Percentiles rank a stretch among this genome's conserved stretches.
These are phyloP conservation scores for Daedaleopsis nitida DNA, from an alignment of 768 basidiomycete genomes.

Conservation along the genomic window DNA sequence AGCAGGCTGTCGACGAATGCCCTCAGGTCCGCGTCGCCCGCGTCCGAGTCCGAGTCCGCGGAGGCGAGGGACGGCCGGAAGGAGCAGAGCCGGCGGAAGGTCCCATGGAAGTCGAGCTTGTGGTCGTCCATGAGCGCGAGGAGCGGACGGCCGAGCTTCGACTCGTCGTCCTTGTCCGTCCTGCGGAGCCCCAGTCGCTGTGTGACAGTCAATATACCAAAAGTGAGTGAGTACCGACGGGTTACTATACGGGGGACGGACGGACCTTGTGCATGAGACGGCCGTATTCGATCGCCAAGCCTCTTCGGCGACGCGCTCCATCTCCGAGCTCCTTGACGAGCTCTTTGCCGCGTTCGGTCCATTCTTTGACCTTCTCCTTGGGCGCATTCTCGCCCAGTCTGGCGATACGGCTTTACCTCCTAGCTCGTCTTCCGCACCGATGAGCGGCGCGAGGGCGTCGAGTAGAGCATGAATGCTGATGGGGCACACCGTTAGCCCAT, in stretches of 20 bases:
- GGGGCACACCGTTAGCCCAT: not conserved
- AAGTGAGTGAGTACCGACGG: not conserved
- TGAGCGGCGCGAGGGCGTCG: constrained; percentile 78
- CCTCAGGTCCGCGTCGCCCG: constrained; percentile 36
- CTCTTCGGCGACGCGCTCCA: constrained; percentile 62
- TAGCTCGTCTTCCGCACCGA: constrained; percentile 75
- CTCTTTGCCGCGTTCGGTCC: constrained; percentile 59
- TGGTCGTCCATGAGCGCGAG: constrained; percentile 75
- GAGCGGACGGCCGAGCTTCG: constrained; percentile 60
- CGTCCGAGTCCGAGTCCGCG: no score
- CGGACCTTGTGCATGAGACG: constrained; percentile 70
- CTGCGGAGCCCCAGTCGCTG: constrained; percentile 78
- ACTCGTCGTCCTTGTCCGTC: constrained; percentile 59
- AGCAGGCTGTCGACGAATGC: constrained; percentile 48
- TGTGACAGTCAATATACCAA: no score
- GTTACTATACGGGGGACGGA: not conserved
- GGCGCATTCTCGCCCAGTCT: constrained; percentile 68
- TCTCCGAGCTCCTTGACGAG: constrained; percentile 55
- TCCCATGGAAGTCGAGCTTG: constrained; percentile 84
- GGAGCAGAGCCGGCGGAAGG: constrained; percentile 70
- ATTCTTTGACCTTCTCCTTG: constrained; percentile 57
- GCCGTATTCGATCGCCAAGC: constrained; percentile 67
- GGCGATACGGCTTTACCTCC: constrained; percentile 48
- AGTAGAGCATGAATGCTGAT: constrained; percentile 77
- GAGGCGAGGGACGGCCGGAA: constrained; percentile 51